Base-by-base conservation (phyloP, 148 eudicot genomes). In the Vaccinium darrowii region DNA sequence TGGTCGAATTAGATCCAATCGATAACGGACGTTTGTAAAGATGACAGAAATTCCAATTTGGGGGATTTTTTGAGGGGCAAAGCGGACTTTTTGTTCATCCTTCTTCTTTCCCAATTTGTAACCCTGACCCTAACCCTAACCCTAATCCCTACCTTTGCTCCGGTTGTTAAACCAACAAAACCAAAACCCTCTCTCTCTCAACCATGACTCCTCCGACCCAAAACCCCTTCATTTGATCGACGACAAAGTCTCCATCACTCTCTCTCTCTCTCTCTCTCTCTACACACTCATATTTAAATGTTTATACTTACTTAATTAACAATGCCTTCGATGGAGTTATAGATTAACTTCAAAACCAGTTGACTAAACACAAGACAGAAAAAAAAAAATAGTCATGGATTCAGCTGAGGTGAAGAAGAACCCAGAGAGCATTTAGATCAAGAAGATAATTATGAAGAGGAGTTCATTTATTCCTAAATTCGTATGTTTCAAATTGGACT, bases 401-500 rank as follows among this genome's bases (percentile, higher is more conserved):
- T 51, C 78, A 36, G 71, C 6, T 1, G 74, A 53, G 79, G 43
- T 39, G 7, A 52, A 19, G 73, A 49, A 58, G 5, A 25, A 63
- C 13, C 15, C 18, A 21, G 80, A 72, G 49, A 73, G 12, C 11
- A 13, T 8, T 52, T 15, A 80, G 79, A 84, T 2, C 39, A 36
- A 52, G 69, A 65, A 49, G 21, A n/a, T n/a, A n/a, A 87, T 69
- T 71, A 87, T 57, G 85, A 86, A 83, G 78, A 82, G 36, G 60
- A 86, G 76, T 9, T 79, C 71, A 8, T 81, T 74, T 9, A 54
- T 88, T 56, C 82, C 77, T 18, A 93, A 86, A 81, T 91, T 94
- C 21, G 91, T 92, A 56, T 96, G 98, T 78, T 87, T 91, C 51
- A 85, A 92, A 85, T 86, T 86, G 72, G 91, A 92, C 77, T 85